Base-by-base conservation (phyloP, 163 green algal genomes). In the Chlorella variabilis region DNA sequence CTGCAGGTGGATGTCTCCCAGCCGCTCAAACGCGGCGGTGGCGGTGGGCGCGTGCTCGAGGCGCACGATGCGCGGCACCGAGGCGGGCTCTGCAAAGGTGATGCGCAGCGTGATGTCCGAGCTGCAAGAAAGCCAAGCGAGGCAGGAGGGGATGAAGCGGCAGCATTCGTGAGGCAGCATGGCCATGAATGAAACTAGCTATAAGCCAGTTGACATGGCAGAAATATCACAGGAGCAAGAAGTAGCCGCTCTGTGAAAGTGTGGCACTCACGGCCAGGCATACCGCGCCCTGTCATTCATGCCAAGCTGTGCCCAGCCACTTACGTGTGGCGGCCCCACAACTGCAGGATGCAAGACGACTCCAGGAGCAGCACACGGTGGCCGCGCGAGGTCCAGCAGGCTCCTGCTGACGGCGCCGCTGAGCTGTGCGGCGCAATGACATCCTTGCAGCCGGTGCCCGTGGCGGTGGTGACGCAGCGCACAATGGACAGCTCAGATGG, bases 1-100 rank as follows among this genome's bases (percentile, higher is more conserved):
- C 56, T 77, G 73, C 38, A 90, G 78, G 17, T 11, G 58, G 27
- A 90, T 82, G 62, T 85, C 68, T 2, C 86, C 86, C 33, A 90
- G 78, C 15, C 34, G 38, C 71, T 84, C 78, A 80, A 89, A 89
- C 2, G 78, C 59, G 9, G 69, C 56, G 18, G 74, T 74, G 15
- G 83, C 51, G 4, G 65, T 65, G 1, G 66, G 69, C 5, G 78
- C 86, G 63, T 90, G 83, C n/a, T 75, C 56, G 29, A 90, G 83
- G 29, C 62, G 61, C 42, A 90, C 49, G 0, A 66, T 4, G 13
- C 56, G 39, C 25, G 86, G 84, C 42, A 89, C 85, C 6, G 41
- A 77, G 9, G 67, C 66, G 11, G 61, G 42, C 5, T 89, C 84
- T 0, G 83, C 86, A 83, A 90, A 90, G 7, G 74, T 84, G 29